Base-by-base conservation (phyloP, 805 yeast genomes). In the fission yeast (Schizosaccharomyces pombe) region DNA sequence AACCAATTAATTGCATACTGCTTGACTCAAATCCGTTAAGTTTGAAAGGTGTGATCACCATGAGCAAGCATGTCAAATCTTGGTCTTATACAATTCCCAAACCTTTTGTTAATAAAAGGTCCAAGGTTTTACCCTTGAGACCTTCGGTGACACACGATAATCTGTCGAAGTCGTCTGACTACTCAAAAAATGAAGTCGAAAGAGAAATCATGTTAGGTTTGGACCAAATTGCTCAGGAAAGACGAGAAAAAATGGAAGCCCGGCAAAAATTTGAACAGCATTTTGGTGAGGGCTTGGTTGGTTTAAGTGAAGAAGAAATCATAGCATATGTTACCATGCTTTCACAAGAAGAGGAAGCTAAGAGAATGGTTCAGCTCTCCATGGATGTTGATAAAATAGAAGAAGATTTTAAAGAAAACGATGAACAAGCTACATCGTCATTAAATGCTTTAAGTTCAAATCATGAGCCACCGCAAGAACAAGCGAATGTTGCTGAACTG, bases 281-380 rank as follows among this genome's bases (percentile, higher is more conserved):
- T 22, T 26, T 43, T 11, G 26, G 26, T 5, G 49, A 19, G 11
- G 49, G 49, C 26, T 26, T 43, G 14, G 49, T 24, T 4, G 47
- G 16, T 14, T 37, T 49, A 4, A n/a, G 24, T 14, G 53, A 49
- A 19, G 39, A 30, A 19, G 53, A 49, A 37, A 3, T 49, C 19
- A 5, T 49, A 14, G 53, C 53, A 12, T 49, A 49, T 32, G 53
- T 37, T 16, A 30, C 34, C 31, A 47, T 28, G 51, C 56, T 47
- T 33, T 33, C 57, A 19, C 49, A 47, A 39, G 52, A 54, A 26
- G 39, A 51, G 26, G 49, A 19, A 24, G 26, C 14, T 28, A 19
- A 14, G n/a, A 28, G 30, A 12, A 2, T 9, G 11, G 16, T 6
- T 22, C 28, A 43, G 49, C n/a, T n/a, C n/a, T n/a, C n/a, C n/a